These are phyloP conservation scores for Fusarium sublunatum DNA, from an alignment of 2,329 filamentous ascomycete species.

Conservation along the genomic window DNA sequence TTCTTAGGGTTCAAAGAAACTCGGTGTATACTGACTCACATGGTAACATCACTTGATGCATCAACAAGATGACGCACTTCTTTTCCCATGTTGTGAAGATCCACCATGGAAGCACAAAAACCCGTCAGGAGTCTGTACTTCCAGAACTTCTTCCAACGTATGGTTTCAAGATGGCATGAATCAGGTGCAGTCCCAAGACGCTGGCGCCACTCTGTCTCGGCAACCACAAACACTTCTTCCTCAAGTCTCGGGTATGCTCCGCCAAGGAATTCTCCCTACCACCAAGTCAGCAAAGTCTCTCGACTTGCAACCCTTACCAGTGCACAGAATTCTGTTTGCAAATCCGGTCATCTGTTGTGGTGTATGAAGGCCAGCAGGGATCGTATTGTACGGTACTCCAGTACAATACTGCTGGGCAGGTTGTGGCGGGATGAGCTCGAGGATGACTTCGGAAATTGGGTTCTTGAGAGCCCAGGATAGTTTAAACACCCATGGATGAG, in stretches of 20 bases:
- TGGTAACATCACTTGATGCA: constrained; percentile 31
- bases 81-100: not conserved
- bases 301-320: constrained; percentile 36
- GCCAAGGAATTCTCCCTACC: constrained; percentile 14
- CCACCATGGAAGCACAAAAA: not conserved
- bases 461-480: not conserved
- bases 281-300: constrained; percentile 27
- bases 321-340: constrained; percentile 4
- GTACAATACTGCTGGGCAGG: not conserved
- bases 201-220: not conserved
- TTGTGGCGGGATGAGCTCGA: not conserved
- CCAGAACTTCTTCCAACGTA: not conserved
- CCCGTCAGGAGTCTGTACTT: not conserved
- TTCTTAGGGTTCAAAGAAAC: not conserved
- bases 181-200: not conserved
- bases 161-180: not conserved
- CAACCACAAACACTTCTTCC: not conserved
- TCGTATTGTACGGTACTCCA: not conserved
- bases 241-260: constrained; percentile 2
- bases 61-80: not conserved
- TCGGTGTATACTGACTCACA: not conserved
- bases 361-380: not conserved
- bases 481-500: constrained; percentile 5
- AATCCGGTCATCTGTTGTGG: not conserved
- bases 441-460: not conserved